Base-by-base conservation (phyloP, 2,329 filamentous ascomycete genomes). In the Ambrosiella beaveri region DNA sequence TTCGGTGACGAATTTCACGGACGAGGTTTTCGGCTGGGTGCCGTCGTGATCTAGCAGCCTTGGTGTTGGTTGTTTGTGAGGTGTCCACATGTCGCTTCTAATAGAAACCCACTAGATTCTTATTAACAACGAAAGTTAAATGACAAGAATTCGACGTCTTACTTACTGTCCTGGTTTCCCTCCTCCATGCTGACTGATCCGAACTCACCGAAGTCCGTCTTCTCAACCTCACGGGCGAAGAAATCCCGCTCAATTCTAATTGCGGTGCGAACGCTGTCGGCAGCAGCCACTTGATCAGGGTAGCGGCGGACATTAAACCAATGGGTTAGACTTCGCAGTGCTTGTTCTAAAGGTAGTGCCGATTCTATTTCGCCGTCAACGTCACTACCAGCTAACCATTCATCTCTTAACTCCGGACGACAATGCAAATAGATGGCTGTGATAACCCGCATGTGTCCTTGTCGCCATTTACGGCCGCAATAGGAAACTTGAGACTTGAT, bases 401-500 rank as follows among this genome's bases (percentile, higher is more conserved):
- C 93, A 66, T 98, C 93, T 37, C 91, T 79, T 51, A 98, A 76
- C 68, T 97, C 91, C 0, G 91, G 91, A 7, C 89, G 79, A 66
- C 91, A 95, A 71, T 95, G 88, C 54, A 98, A 75, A 69, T 96
- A 98, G 1, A 98, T 88, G 2, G 90, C 89, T 0, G 93, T 98
- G 67, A 98, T 98, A 66, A 97, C 90, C 58, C 91, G 86, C 93
- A 98, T 98, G 70, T 98, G 97, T 64, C 83, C 84, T 72, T 97
- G 93, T 12, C 93, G 84, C 93, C 93, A 98, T 73, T 98, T 98
- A 49, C 93, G 84, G 19, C 93, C 91, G 69, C 91, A 97, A 74
- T 95, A 98, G 0, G 93, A 93, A 3, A 98, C 93, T 70, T 98
- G 93, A 61, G 89, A 93, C 71, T 98, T 98, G 82, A 97, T 97